These are phyloP conservation scores for Candida mattraensis DNA, from an alignment of 805 yeast genomes.

Conservation along the genomic window DNA sequence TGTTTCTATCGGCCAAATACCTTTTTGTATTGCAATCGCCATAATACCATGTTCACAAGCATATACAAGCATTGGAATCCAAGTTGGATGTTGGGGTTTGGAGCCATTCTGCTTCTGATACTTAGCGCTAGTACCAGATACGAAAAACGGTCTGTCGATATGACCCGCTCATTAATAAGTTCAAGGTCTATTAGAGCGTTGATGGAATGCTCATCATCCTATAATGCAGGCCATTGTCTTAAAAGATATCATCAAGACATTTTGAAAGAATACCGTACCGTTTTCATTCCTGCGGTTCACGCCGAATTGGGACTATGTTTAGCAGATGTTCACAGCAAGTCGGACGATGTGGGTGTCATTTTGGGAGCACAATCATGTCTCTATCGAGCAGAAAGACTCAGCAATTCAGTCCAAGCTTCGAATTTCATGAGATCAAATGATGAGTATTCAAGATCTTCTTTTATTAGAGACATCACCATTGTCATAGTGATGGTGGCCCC, in stretches of 20 bases:
- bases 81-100: slow-evolving; percentile 10
- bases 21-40: slow-evolving; percentile 1
- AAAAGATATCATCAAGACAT: slow-evolving; percentile 13
- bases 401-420: slow-evolving; percentile 5
- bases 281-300: slow-evolving; percentile 15
- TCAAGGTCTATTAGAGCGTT: slow-evolving; percentile 6
- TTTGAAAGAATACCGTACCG: slow-evolving; percentile 10
- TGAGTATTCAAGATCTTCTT: too few species aligned
- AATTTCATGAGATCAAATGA: too few species aligned
- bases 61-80: slow-evolving; percentile 1
- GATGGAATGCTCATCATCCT: slow-evolving; percentile 17
- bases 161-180: slow-evolving; percentile 2
- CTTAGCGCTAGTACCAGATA: slow-evolving; percentile 18
- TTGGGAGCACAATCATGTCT: slow-evolving; percentile 20
- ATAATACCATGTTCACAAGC: slow-evolving; percentile 1
- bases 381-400: slow-evolving; percentile 16
- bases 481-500: not conserved
- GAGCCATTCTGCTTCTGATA: slow-evolving; percentile 4
- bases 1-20: too few species aligned
- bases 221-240: slow-evolving; percentile 16
- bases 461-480: slow-evolving; percentile 3
- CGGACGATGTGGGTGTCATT: slow-evolving; percentile 11
- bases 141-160: not conserved
- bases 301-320: slow-evolving; percentile 19
- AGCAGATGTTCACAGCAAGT: slow-evolving; percentile 5